Evolutionary conservation across 495 filamentous ascomycete genomes (phyloP).

Genomic region (Corynascus novoguineensis): DNA sequence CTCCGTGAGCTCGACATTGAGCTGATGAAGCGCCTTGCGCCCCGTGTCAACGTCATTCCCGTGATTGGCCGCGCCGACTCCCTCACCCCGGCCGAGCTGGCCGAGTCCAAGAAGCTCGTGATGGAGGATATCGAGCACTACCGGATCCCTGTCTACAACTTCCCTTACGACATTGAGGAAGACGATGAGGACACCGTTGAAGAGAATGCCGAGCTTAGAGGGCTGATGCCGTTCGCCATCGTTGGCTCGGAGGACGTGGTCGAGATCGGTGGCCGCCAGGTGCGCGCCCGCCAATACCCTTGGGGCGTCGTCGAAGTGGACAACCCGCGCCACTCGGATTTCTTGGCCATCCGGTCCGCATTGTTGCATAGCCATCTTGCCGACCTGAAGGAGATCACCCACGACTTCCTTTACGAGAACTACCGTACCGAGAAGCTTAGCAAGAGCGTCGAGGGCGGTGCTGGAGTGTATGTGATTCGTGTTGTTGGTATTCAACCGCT

Average conservation of each 20-base stretch:
- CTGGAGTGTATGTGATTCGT: conserved; percentile 64
- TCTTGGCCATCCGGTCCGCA: conserved; percentile 93
- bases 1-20: conserved; percentile 98
- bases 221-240: conserved; percentile 97
- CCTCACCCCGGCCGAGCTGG: conserved; percentile 90
- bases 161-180: conserved; percentile 99
- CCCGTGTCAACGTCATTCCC: conserved; percentile 97
- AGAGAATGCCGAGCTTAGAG: conserved; percentile 94
- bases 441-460: conserved; percentile 94
- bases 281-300: conserved; percentile 92
- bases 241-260: conserved; percentile 94
- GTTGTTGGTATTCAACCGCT: background rate
- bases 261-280: conserved; percentile 86
- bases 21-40: conserved; percentile 97
- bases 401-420: conserved; percentile 99
- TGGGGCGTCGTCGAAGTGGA: conserved; percentile 99
- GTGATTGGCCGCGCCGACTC: conserved; percentile 98
- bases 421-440: conserved; percentile 99
- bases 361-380: conserved; percentile 95
- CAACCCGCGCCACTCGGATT: conserved; percentile 97
- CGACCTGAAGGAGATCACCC: conserved; percentile 98
- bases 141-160: conserved; percentile 99
- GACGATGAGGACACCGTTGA: conserved; percentile 99
- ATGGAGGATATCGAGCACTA: conserved; percentile 99
- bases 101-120: conserved; percentile 98